Evolutionary conservation across 257 asterid species (phyloP), one percentile per base, ranked within the genome.

Genomic region (Euphrasia confusa): DNA sequence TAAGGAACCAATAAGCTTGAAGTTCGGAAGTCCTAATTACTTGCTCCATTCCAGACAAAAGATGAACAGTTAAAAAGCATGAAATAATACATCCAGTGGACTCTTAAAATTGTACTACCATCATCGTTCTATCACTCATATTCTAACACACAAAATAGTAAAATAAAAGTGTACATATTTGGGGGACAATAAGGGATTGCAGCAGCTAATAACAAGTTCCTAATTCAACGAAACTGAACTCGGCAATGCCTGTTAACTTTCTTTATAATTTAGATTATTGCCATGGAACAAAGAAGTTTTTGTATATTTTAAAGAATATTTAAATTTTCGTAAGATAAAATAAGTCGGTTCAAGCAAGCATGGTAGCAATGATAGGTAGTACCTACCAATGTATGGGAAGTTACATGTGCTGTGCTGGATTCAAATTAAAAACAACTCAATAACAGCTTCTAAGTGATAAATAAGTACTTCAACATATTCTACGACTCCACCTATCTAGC

Each of bases 1-100:
- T 42, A 55, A 64, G 3, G 39, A 52, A 67, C 55, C 35, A 67
- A 55, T 60, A 32, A 67, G 40, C 39, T 33, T 14, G 64, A 13
- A 32, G 59, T 62, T 37, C 35, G 18, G 26, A 49, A n/a, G 21
- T n/a, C 45, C 45, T 21, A 26, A n/a, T n/a, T 10, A 42, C 64
- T 63, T 45, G 10, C 52, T 21, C 58, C 61, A 27, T 24, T 37
- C 37, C 49, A 71, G 26, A 65, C 21, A 57, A 60, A 45, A 52
- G 49, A 60, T 52, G 50, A 39, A 57, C 1, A 3, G 28, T 52
- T 21, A 62, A 18, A 10, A 26, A 45, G n/a, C 24, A 24, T 60
- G n/a, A 54, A 13, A 54, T 54, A 54, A 54, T 54, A 10, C 14
- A 47, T n/a, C 4, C 6, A 26, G 7, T 1, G 8, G 40, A 42